Base-by-base conservation (phyloP, 257 asterid genomes). In the Nicotiana tabacum region DNA sequence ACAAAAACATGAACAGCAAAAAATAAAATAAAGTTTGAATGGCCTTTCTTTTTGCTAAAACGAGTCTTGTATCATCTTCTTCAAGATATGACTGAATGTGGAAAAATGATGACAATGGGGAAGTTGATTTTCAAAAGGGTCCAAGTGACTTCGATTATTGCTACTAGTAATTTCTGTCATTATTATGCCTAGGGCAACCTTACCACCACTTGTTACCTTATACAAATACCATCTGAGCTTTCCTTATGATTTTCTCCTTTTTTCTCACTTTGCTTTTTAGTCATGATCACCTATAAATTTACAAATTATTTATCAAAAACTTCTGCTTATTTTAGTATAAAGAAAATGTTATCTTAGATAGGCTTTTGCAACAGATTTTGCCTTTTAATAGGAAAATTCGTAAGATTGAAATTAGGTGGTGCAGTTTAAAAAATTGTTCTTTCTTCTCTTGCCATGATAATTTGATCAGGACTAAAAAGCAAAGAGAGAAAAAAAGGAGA, bases 91-190 rank as follows among this genome's bases (percentile, higher is more conserved):
- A 74, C 37, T 48, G 43, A 74, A 74, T 74, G 64, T 27, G 80
- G 64, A 8, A 74, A 74, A 74, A 51, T 74, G 64, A 74, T 74
- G 80, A 74, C 9, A 16, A 74, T 51, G 80, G 80, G 5, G 64
- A 74, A 48, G 80, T 48, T 74, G 80, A 48, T 74, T 74, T 74
- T 74, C 80, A 48, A 48, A 27, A 51, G 27, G 62, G 64, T 13
- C 62, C 39, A 51, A 74, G 27, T 74, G 43, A 74, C 80, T 74
- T 8, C 27, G 80, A 74, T 74, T 51, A 74, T 74, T 27, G 16
- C 80, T 74, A 48, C 43, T 46, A 46, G 60, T 72, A 72, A 21
- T 74, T 74, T 74, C 43, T 27, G 9, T 51, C 80, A 74, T 74
- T 74, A 74, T 74, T 74, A 74, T 74, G 64, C 39, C 64, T 51